A percentile compares a stretch with the other conserved stretches of the same genome.
Conservation (phyloP, 768 basidiomycete genomes). For the Dioszegia crocea region DNA sequence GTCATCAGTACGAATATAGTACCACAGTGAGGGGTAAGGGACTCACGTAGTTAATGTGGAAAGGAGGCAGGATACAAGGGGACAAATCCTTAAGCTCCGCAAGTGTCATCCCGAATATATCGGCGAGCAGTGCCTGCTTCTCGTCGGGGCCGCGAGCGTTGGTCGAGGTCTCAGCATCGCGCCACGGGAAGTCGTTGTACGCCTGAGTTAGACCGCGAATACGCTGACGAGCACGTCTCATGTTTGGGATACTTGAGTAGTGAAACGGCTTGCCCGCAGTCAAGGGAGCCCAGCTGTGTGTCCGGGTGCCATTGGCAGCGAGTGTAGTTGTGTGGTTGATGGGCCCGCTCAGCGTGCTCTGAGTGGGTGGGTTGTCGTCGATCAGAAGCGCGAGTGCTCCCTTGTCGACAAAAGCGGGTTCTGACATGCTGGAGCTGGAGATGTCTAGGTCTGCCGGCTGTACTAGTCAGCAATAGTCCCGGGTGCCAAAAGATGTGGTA, state of each 20-base stretch:
- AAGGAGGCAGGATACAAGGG: slow-evolving; percentile 7
- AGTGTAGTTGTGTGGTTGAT: too few species aligned
- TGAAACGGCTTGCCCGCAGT: slow-evolving; percentile 5
- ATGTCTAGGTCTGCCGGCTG: too few species aligned
- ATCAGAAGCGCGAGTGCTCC: too few species aligned
- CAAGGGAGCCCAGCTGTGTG: too few species aligned
- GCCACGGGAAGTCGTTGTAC: slow-evolving; percentile 14
- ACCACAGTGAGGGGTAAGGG: too few species aligned
- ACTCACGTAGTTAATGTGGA: slow-evolving; percentile 13
- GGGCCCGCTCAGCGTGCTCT: too few species aligned
- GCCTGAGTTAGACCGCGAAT: neutral
- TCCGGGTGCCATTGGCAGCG: too few species aligned
- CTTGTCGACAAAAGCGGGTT: too few species aligned
- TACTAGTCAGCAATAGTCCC: too few species aligned
- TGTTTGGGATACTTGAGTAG: neutral
- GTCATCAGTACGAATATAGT: neutral
- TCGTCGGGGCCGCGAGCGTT: slow-evolving; percentile 10
- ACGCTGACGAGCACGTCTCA: neutral
- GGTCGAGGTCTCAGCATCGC: neutral
- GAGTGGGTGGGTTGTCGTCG: too few species aligned
- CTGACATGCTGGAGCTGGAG: too few species aligned
- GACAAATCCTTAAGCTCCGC: slow-evolving; percentile 2
- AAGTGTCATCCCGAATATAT: slow-evolving; percentile 6
- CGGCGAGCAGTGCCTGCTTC: neutral
- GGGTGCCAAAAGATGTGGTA: too few species aligned